Percentiles rank a stretch among this genome's conserved stretches.
phyloP scores from a whole-genome alignment of 306 rosid species.

The Amphicarpaea edgeworthii region DNA sequence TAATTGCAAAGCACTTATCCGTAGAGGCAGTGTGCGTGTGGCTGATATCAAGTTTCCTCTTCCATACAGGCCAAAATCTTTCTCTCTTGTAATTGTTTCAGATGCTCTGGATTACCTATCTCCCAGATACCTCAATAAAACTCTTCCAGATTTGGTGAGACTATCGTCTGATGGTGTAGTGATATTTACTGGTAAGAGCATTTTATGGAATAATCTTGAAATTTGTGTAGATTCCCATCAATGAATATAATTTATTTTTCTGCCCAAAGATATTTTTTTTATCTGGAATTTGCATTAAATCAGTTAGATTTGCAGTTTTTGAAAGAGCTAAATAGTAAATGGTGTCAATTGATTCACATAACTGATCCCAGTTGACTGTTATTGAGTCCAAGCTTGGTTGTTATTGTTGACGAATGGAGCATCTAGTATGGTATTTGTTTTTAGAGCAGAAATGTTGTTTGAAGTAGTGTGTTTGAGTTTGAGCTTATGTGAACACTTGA shows the following conservation, averaged over 20 bases:
- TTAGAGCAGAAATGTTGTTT: slow-evolving; percentile 16
- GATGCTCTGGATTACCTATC: slow-evolving; percentile 80
- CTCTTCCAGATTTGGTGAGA: slow-evolving; percentile 77
- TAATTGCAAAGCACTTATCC: slow-evolving; percentile 66
- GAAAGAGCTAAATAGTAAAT: not conserved
- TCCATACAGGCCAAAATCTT: slow-evolving; percentile 75
- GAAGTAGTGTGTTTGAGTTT: slow-evolving; percentile 31
- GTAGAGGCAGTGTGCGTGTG: slow-evolving; percentile 68
- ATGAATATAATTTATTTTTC: slow-evolving; percentile 6
- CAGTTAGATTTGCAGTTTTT: not conserved
- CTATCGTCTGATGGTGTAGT: slow-evolving; percentile 68
- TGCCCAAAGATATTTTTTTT: not conserved
- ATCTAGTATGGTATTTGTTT: not conserved
- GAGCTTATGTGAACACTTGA: not conserved
- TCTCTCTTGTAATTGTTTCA: slow-evolving; percentile 73
- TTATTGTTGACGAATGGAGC: not conserved
- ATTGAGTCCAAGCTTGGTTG: not conserved
- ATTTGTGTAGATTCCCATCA: not conserved
- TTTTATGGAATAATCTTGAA: slow-evolving; percentile 33
- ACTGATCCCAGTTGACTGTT: not conserved
- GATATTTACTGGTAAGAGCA: slow-evolving; percentile 63
- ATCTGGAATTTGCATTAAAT: slow-evolving; percentile 31
- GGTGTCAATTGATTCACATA: not conserved
- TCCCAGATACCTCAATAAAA: slow-evolving; percentile 78
- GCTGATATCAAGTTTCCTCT: slow-evolving; percentile 77